Conservation (phyloP, 257 asterid genomes). For the Solanum commersonii region DNA sequence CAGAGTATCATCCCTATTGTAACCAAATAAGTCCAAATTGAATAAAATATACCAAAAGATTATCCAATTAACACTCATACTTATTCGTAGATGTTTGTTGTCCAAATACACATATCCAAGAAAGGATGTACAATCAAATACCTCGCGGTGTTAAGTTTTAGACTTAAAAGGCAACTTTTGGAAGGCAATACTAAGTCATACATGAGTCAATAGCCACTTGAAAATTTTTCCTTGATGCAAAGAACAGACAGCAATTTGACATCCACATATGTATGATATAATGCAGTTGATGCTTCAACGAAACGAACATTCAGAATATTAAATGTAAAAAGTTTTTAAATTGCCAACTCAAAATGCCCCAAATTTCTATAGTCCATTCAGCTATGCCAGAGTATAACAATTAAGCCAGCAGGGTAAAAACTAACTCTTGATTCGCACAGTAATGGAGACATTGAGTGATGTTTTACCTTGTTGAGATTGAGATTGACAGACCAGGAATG, state of each 20-base stretch:
- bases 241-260: neutral
- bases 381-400: neutral
- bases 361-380: neutral
- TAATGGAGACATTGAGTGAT: neutral
- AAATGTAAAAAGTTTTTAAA: neutral
- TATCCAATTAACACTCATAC: neutral
- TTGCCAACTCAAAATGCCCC: neutral
- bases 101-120: neutral
- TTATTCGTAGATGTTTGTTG: neutral
- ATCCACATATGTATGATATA: neutral
- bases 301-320: neutral
- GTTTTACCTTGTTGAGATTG: slow-evolving; percentile 55
- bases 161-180: neutral
- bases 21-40: neutral
- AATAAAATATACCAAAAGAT: neutral
- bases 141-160: neutral
- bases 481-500: slow-evolving; percentile 60
- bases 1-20: neutral
- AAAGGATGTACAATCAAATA: neutral
- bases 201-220: neutral
- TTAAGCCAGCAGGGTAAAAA: neutral
- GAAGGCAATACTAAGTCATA: neutral
- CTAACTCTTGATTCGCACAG: neutral
- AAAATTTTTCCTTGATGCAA: neutral
- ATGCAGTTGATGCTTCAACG: neutral